phyloP scores from a whole-genome alignment of 495 filamentous ascomycete genomes.

The Neurospora sp. region DNA sequence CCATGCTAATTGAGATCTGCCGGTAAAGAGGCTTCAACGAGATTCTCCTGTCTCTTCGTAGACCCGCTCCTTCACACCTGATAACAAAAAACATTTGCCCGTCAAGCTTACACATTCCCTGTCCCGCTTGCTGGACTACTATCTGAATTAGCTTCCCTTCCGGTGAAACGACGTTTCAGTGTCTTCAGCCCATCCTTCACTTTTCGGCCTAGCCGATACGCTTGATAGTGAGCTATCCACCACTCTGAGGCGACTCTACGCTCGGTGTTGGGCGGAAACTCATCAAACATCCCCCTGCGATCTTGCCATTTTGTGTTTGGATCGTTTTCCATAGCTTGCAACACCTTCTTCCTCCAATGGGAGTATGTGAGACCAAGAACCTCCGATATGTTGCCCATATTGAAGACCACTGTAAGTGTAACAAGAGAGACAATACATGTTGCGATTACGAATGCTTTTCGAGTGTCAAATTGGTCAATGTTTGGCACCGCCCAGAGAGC shows the following conservation, averaged over 20 bases:
- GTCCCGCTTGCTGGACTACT: background rate
- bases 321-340: background rate
- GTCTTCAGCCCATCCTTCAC: background rate
- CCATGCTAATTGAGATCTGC: background rate
- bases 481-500: background rate
- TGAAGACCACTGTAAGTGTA: background rate
- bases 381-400: background rate
- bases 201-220: background rate
- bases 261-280: background rate
- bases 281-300: background rate
- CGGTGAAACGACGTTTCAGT: background rate
- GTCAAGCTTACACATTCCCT: background rate
- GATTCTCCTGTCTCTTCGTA: background rate
- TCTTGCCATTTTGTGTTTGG: background rate
- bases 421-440: background rate
- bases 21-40: background rate
- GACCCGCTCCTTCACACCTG: background rate
- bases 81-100: background rate
- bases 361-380: accelerated
- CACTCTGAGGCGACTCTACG: background rate
- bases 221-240: background rate
- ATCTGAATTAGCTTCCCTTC: background rate
- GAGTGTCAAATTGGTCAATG: background rate
- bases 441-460: background rate
- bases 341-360: background rate